These are phyloP conservation scores for Eucalyptus tenuipes DNA, from an alignment of 345 rosid species.

Conservation along the genomic window DNA sequence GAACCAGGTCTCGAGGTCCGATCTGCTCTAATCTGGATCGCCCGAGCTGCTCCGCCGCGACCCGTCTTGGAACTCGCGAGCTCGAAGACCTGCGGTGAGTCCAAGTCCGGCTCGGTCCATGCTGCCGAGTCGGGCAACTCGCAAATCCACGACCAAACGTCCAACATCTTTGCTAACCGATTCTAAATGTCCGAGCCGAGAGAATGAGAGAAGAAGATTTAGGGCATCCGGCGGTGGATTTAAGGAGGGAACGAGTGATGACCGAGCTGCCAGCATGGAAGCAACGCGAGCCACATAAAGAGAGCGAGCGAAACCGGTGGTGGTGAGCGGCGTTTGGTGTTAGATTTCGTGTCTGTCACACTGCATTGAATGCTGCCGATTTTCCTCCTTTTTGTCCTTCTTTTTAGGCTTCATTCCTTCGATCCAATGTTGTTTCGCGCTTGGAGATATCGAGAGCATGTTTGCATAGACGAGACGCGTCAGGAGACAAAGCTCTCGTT, in stretches of 20 bases:
- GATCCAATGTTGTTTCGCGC: background rate
- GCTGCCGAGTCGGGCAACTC: conserved; percentile 26
- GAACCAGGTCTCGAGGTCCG: background rate
- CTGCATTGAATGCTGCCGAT: background rate
- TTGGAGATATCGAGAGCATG: background rate
- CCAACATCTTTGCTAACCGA: conserved; percentile 11
- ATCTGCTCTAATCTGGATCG: conserved; percentile 11
- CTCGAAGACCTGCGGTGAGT: conserved; percentile 13
- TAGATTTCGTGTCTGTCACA: background rate
- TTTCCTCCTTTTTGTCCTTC: background rate
- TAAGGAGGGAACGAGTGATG: conserved; percentile 34
- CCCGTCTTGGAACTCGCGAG: conserved; percentile 19
- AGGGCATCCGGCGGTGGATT: background rate
- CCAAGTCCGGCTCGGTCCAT: conserved; percentile 7
- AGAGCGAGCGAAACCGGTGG: conserved; percentile 6
- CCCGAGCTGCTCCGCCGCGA: conserved; percentile 4
- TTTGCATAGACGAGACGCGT: background rate
- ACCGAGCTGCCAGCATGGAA: conserved; percentile 22
- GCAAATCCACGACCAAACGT: conserved; percentile 80
- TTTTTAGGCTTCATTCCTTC: background rate
- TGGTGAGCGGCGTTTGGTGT: background rate
- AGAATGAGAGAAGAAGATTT: background rate
- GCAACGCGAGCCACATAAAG: conserved; percentile 7
- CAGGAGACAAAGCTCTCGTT: background rate
- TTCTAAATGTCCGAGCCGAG: background rate